phyloP scores from a whole-genome alignment of 1,139 yeast genomes.

The Lodderomyces jiufengensis region DNA sequence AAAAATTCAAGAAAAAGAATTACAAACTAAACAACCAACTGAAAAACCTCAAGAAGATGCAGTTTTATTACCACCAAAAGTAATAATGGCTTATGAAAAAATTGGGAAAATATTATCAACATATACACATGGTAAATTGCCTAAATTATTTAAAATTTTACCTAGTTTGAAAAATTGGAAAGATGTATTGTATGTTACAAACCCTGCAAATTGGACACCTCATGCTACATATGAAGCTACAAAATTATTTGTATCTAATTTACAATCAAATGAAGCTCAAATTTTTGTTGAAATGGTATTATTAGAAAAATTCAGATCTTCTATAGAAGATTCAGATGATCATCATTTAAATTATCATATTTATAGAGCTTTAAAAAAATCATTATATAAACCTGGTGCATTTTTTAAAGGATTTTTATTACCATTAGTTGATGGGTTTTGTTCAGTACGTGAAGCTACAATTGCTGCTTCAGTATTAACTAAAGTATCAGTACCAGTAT shows the following conservation, averaged over 20 bases:
- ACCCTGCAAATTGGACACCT: slow-evolving; percentile 95
- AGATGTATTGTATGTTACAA: slow-evolving; percentile 86
- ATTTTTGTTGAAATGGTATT: slow-evolving; percentile 72
- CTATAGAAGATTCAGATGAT: slow-evolving; percentile 73
- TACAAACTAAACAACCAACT: slow-evolving; percentile 19
- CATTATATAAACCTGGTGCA: slow-evolving; percentile 95
- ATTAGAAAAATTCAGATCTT: slow-evolving; percentile 78
- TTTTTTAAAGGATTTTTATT: slow-evolving; percentile 94
- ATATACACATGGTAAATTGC: slow-evolving; percentile 95
- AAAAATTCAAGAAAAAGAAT: slow-evolving; percentile 73
- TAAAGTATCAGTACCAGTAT: slow-evolving; percentile 87
- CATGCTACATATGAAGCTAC: slow-evolving; percentile 95
- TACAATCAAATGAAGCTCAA: slow-evolving; percentile 85
- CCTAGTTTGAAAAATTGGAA: slow-evolving; percentile 95
- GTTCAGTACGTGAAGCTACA: slow-evolving; percentile 90
- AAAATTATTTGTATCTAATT: slow-evolving; percentile 84
- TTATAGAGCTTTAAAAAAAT: slow-evolving; percentile 85
- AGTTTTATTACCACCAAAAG: slow-evolving; percentile 90
- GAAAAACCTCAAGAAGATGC: slow-evolving; percentile 36
- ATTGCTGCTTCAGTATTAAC: slow-evolving; percentile 90
- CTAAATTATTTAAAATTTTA: slow-evolving; percentile 89
- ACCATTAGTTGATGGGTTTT: slow-evolving; percentile 80
- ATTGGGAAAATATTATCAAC: slow-evolving; percentile 84
- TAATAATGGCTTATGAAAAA: slow-evolving; percentile 87
- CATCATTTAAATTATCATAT: slow-evolving; percentile 81